Conservation (phyloP, 495 filamentous ascomycete species). For the Hypoxylon lienhwacheense region DNA sequence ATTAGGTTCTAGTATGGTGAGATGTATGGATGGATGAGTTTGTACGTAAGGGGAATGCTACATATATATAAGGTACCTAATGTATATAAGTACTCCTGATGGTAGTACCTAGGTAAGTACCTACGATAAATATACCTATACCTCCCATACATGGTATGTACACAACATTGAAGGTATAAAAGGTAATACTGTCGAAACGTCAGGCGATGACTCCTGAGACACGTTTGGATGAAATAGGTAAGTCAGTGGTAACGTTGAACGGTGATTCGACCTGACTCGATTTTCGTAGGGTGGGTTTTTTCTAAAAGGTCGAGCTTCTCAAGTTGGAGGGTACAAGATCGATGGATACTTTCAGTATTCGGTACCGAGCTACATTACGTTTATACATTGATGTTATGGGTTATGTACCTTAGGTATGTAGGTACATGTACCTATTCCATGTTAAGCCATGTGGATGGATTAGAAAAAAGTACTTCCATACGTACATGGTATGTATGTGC, state of each 20-base stretch:
- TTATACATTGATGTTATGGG: slow-evolving; percentile 1
- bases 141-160: neutral
- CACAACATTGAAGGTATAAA: neutral
- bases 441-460: neutral
- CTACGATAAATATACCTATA: too few species aligned
- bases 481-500: neutral
- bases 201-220: slow-evolving; percentile 16
- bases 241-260: slow-evolving; percentile 31
- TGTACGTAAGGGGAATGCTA: slow-evolving; percentile 15
- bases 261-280: slow-evolving; percentile 12
- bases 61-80: neutral
- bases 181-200: slow-evolving; percentile 30
- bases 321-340: too few species aligned
- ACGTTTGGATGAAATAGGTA: slow-evolving; percentile 11
- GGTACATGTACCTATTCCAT: neutral
- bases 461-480: neutral
- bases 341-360: neutral
- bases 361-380: slow-evolving; percentile 13
- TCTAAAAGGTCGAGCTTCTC: slow-evolving; percentile 3
- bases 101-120: too few species aligned
- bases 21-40: slow-evolving; percentile 13
- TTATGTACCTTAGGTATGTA: neutral
- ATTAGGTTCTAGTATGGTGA: slow-evolving; percentile 23
- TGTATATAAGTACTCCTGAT: too few species aligned
- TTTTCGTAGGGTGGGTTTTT: slow-evolving; percentile 18